Percentiles rank a stretch among this genome's conserved stretches.
These are phyloP conservation scores for Pyrenophora teres DNA, from an alignment of 2,329 filamentous ascomycete genomes.

Conservation along the genomic window DNA sequence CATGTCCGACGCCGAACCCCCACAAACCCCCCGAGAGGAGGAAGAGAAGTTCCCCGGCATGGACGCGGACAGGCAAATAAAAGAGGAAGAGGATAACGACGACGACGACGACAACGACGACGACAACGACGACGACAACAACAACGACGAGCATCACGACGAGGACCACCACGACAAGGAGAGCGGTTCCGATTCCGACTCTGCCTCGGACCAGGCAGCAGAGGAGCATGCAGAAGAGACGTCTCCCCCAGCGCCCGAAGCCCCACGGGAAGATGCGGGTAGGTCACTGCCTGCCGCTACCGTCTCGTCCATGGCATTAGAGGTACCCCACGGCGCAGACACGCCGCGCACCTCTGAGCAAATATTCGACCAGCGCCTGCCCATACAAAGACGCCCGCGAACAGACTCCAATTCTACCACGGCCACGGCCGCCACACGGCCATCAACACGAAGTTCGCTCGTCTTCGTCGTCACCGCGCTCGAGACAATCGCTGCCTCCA, in stretches of 20 bases:
- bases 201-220: conserved; percentile 19
- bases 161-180: conserved; percentile 8
- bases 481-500: conserved; percentile 88
- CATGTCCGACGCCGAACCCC: conserved; percentile 43
- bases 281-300: conserved; percentile 25
- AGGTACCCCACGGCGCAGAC: conserved; percentile 32
- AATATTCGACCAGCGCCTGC: conserved; percentile 42
- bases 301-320: conserved; percentile 26
- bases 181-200: conserved; percentile 23
- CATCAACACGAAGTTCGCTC: conserved; percentile 82
- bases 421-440: conserved; percentile 56
- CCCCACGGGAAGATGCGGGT: conserved; percentile 23
- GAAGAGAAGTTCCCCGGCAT: conserved; percentile 8
- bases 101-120: background rate
- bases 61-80: background rate
- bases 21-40: conserved; percentile 15
- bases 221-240: conserved; percentile 12
- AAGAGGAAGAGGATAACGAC: conserved; percentile 9
- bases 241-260: conserved; percentile 19
- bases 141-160: too few relatives aligned
- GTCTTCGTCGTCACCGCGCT: conserved; percentile 94
- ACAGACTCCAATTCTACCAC: conserved; percentile 65
- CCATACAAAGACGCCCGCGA: conserved; percentile 49
- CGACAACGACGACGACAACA: too few relatives aligned
- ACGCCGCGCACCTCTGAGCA: conserved; percentile 41